Conservation (phyloP, 116 monocot species). For the Zostera marina region DNA sequence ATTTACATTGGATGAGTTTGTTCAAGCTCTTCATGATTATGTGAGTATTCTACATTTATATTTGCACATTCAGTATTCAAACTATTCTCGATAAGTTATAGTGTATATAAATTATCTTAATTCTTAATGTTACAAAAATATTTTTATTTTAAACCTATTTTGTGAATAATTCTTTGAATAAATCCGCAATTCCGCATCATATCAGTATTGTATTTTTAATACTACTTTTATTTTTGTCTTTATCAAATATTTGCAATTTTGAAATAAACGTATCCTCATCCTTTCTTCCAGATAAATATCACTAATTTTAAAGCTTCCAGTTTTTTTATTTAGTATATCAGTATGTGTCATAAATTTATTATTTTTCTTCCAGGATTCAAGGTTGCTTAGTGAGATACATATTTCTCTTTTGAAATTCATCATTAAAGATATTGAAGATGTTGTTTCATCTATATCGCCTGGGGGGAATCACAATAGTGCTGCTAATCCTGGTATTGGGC, state of each 20-base stretch:
- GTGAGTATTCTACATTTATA: slow-evolving; percentile 21
- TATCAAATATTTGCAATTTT: no score
- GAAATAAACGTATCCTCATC: no score
- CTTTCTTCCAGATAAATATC: no score
- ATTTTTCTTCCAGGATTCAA: slow-evolving; percentile 45
- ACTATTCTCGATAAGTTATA: no score
- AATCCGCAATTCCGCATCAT: no score
- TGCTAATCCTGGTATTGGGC: slow-evolving; percentile 86
- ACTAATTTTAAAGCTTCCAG: neutral
- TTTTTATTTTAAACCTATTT: no score
- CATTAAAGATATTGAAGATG: slow-evolving; percentile 96
- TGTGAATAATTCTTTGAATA: no score
- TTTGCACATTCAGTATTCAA: no score
- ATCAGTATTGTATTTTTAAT: no score
- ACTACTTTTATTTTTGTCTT: no score
- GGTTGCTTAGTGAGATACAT: slow-evolving; percentile 75
- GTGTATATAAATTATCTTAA: no score
- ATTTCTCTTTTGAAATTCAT: slow-evolving; percentile 65
- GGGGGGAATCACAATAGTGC: slow-evolving; percentile 58
- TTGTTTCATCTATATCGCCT: slow-evolving; percentile 48
- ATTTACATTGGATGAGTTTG: slow-evolving; percentile 81
- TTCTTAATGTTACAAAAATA: no score
- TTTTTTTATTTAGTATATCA: neutral
- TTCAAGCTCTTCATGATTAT: slow-evolving; percentile 88
- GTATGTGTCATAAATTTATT: neutral